These are phyloP conservation scores for Saturnispora hagleri DNA, from an alignment of 805 yeast genomes.

Conservation along the genomic window DNA sequence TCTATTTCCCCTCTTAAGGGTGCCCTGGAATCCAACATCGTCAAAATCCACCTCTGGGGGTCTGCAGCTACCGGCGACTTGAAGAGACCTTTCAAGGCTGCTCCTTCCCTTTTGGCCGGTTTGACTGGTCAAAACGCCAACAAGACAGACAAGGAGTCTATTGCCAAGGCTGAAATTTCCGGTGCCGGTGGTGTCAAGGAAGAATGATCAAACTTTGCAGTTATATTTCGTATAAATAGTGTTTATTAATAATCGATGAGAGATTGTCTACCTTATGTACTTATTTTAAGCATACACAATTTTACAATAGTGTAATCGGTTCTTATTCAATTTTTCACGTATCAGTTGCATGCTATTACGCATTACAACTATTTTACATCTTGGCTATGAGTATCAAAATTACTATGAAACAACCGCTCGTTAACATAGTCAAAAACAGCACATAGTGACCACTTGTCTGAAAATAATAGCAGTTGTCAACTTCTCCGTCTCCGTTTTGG, in stretches of 20 bases:
- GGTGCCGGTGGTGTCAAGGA: constrained; percentile 87
- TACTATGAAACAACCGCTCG: constrained; percentile 41
- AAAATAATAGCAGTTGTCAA: constrained; percentile 30
- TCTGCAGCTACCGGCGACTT: constrained; percentile 78
- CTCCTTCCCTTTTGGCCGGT: constrained; percentile 60
- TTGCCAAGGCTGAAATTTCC: constrained; percentile 73
- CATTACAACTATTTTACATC: constrained; percentile 22
- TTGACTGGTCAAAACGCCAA: constrained; percentile 33
- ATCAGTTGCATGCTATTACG: neutral
- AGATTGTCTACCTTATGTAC: neutral
- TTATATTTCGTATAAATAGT: neutral
- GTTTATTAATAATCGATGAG: neutral
- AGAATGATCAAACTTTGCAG: constrained; percentile 38
- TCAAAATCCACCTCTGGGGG: constrained; percentile 82
- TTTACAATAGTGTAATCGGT: neutral
- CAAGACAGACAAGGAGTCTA: constrained; percentile 80
- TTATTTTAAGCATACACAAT: no score
- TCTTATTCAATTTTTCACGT: neutral
- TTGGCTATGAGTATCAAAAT: constrained; percentile 42
- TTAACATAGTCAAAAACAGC: constrained; percentile 39
- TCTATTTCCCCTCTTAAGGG: constrained; percentile 82
- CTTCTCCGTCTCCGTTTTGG: constrained; percentile 8
- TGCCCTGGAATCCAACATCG: constrained; percentile 83
- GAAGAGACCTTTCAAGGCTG: constrained; percentile 93
- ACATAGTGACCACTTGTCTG: constrained; percentile 57